Conservation (phyloP, 2,329 filamentous ascomycete species). For the Akanthomyces muscarius region DNA sequence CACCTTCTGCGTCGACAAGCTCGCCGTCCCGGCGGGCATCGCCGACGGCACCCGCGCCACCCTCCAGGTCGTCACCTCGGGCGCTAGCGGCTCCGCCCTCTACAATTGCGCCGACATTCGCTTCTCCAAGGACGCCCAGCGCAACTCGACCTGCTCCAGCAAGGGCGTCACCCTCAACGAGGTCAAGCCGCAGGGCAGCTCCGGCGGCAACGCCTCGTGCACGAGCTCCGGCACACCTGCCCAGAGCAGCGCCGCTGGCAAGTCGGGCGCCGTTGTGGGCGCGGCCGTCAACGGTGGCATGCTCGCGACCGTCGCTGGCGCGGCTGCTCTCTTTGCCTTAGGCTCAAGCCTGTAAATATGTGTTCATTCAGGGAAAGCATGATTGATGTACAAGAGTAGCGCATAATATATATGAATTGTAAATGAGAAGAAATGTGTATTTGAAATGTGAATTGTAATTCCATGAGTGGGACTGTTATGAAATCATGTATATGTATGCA, state of each 20-base stretch:
- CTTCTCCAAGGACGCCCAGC: conserved; percentile 51
- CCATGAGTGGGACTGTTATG: neutral
- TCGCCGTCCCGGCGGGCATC: conserved; percentile 53
- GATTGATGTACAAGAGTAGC: neutral
- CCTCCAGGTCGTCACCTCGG: conserved; percentile 65
- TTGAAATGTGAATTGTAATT: neutral
- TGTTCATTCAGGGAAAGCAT: neutral
- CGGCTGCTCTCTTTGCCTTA: conserved; percentile 3
- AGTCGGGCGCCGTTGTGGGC: neutral
- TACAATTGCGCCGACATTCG: conserved; percentile 76
- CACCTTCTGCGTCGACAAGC: conserved; percentile 60
- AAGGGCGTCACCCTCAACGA: conserved; percentile 41
- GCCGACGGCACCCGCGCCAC: conserved; percentile 60
- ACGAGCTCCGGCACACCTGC: neutral
- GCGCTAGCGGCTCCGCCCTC: conserved; percentile 54
- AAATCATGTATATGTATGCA: neutral
- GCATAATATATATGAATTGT: neutral
- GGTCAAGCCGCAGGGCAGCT: conserved; percentile 26
- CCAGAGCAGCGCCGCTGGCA: conserved; percentile 6
- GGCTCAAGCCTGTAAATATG: neutral
- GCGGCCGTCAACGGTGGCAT: neutral
- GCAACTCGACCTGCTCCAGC: conserved; percentile 36
- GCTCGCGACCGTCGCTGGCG: neutral
- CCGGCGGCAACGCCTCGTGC: neutral
- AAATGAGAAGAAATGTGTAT: conserved; percentile 6